Conservation (phyloP, 1,284 basidiomycete species). For the Trichosporon sp. region DNA sequence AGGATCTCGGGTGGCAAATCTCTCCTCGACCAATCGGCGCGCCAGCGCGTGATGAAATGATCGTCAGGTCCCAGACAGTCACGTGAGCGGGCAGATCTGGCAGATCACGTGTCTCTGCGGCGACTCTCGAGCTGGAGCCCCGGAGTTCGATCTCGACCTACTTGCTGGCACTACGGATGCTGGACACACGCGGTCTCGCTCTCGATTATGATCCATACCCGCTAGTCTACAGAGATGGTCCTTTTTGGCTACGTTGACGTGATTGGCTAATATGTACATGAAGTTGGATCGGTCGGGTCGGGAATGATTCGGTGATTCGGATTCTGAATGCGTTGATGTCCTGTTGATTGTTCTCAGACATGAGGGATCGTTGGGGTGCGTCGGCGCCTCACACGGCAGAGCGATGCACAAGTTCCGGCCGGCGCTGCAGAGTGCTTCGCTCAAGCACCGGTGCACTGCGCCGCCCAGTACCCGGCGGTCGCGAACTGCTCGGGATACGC, state of each 20-base stretch:
- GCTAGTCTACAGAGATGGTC: background rate
- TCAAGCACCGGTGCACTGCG: background rate
- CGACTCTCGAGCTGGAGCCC: background rate
- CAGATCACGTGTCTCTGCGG: background rate
- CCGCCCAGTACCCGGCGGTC: background rate
- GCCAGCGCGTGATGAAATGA: background rate
- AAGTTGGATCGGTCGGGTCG: background rate
- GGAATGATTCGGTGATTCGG: background rate
- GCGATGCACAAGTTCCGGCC: too few species aligned
- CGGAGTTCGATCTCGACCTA: background rate
- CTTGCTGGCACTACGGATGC: background rate
- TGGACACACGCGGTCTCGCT: background rate
- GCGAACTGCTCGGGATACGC: constrained; percentile 30
- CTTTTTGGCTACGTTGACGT: background rate
- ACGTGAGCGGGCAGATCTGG: background rate
- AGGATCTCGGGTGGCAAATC: background rate
- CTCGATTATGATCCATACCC: background rate
- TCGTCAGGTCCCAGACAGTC: background rate
- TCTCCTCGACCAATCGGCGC: background rate
- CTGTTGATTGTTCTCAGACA: background rate
- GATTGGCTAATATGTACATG: background rate
- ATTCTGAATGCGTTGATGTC: background rate
- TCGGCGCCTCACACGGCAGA: background rate
- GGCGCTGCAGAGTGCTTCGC: background rate
- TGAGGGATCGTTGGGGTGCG: background rate